Base-by-base conservation (phyloP, 306 rosid species). In the Cicer chorassanicum region DNA sequence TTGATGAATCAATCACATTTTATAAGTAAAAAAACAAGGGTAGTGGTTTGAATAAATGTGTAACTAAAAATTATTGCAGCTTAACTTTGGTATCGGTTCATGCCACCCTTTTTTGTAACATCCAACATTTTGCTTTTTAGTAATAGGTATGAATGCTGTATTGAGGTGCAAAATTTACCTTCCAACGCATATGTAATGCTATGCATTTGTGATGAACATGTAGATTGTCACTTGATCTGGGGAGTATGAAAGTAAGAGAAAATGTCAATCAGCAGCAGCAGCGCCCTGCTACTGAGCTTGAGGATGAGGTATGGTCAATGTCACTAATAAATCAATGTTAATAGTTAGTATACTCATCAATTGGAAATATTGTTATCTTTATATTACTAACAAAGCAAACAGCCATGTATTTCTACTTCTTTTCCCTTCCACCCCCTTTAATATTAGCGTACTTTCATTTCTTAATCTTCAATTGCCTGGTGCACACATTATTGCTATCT, bases 181-280 rank as follows among this genome's bases (percentile, higher is more conserved):
- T 68, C 51, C 9, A 34, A 65, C 4, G 12, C 50, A 8, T 64
- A 10, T 65, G 50, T 84, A 75, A 84, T 76, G 41, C 39, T 66
- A 38, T 75, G 71, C 61, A 24, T 16, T 59, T 82, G 9, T 82
- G 74, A 60, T 80, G 72, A 70, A 54, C 81, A 36, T 84, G 66
- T 89, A 92, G 97, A 86, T 67, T 92, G 78, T 92, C 97, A 53
- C 70, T 92, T 42, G 99, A 94, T 86, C 49, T 94, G 64, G 91
- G 98, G 61, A 91, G 84, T 75, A 84, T 94, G 82, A 91, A 88
- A 76, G 84, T 87, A 60, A 87, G 88, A 83, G 97, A 92, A 42
- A 8, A 7, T 39, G 42, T 67, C 70, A 80, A 77, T 53, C 88
- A 72, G 63, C 83, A 46, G 63, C 84, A 54, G 59, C 84, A 57